phyloP scores from a whole-genome alignment of 140 eudicot genomes.

The Oenanthe javanica region DNA sequence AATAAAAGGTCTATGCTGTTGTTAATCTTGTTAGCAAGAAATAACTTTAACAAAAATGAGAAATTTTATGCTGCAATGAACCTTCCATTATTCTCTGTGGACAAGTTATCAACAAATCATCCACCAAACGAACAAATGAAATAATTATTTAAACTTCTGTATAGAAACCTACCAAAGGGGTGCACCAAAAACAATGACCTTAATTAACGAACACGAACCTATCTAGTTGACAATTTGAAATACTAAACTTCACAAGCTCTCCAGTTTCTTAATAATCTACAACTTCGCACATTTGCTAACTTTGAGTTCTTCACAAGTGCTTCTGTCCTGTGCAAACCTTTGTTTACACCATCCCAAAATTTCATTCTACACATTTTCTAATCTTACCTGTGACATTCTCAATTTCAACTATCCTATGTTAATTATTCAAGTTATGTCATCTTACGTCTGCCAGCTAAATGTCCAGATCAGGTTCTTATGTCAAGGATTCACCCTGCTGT shows the following conservation, averaged over 20 bases:
- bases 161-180: constrained; percentile 6
- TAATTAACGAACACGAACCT: neutral
- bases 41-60: neutral
- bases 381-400: neutral
- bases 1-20: neutral
- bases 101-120: constrained; percentile 8
- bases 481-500: neutral
- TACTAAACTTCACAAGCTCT: neutral
- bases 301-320: neutral
- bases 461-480: neutral
- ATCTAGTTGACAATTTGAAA: neutral
- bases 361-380: neutral
- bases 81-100: neutral
- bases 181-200: neutral
- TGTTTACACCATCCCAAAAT: neutral
- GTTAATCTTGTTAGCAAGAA: neutral
- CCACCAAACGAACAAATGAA: constrained; percentile 23
- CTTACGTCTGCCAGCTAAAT: neutral
- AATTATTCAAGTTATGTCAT: neutral
- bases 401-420: neutral
- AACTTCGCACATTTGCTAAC: neutral
- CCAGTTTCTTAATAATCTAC: neutral
- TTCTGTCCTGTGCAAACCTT: neutral
- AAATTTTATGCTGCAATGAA: neutral
- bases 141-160: constrained; percentile 24